Conservation (phyloP, 2,329 filamentous ascomycete genomes). For the Monosporascus sp. region DNA sequence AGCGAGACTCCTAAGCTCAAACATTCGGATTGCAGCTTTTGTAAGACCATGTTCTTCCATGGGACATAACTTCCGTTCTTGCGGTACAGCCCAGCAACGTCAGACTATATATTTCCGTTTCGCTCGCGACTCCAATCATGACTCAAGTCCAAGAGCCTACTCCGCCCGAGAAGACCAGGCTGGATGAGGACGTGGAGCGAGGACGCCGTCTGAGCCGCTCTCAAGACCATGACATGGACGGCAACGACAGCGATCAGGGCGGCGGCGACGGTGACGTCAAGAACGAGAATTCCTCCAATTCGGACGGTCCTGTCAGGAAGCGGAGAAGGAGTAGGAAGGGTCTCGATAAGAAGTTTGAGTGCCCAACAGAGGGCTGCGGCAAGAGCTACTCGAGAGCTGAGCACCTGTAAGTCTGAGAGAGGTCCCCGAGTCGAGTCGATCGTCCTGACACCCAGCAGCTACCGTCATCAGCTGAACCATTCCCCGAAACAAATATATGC, state of each 20-base stretch:
- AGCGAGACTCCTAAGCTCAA: slow-evolving; percentile 9
- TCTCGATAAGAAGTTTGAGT: slow-evolving; percentile 77
- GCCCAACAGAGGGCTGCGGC: slow-evolving; percentile 78
- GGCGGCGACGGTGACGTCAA: slow-evolving; percentile 33
- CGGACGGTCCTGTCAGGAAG: slow-evolving; percentile 51
- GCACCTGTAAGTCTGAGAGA: slow-evolving; percentile 63
- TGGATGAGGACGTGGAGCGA: slow-evolving; percentile 34
- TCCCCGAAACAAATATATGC: slow-evolving; percentile 91
- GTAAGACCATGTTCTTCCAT: slow-evolving; percentile 20
- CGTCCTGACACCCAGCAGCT: slow-evolving; percentile 37
- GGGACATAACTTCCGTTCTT: slow-evolving; percentile 39
- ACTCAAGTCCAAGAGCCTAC: slow-evolving; percentile 35
- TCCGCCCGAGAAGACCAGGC: slow-evolving; percentile 33
- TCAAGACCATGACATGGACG: slow-evolving; percentile 34
- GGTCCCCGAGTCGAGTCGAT: background rate
- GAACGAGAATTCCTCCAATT: slow-evolving; percentile 45
- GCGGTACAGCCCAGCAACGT: slow-evolving; percentile 33
- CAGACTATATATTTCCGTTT: slow-evolving; percentile 31
- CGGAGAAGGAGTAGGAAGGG: slow-evolving; percentile 70
- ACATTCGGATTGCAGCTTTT: slow-evolving; percentile 8
- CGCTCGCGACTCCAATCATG: slow-evolving; percentile 36
- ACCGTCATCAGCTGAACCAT: slow-evolving; percentile 94
- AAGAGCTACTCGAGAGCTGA: slow-evolving; percentile 97
- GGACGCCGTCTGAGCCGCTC: slow-evolving; percentile 38
- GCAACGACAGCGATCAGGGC: slow-evolving; percentile 35